phyloP scores from a whole-genome alignment of 73 alveolate genomes.

The Diophrys appendiculata region DNA sequence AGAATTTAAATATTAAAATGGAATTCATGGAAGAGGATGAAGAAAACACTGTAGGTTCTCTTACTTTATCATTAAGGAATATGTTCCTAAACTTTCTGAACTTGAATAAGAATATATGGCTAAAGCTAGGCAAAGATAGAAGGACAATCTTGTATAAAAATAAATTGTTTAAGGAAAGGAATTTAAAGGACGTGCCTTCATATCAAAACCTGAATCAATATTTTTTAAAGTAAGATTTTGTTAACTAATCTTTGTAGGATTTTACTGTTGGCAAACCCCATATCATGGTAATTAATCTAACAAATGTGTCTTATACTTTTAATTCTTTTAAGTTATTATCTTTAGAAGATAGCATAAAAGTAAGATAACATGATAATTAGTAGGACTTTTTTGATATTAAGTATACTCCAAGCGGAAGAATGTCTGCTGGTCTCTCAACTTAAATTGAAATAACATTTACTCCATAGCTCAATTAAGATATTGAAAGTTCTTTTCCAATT shows the following conservation, averaged over 20 bases:
- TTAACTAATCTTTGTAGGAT: no score
- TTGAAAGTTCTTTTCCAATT: slow-evolving; percentile 81
- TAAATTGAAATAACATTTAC: slow-evolving; percentile 89
- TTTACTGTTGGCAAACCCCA: not conserved
- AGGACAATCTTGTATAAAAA: slow-evolving; percentile 82
- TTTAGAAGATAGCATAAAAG: slow-evolving; percentile 25
- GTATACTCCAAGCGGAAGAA: slow-evolving; percentile 95
- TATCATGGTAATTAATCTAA: not conserved
- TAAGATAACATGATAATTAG: not conserved
- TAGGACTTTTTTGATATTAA: slow-evolving; percentile 91
- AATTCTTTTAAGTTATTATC: slow-evolving; percentile 19
- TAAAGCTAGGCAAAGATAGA: slow-evolving; percentile 82
- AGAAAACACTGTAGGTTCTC: not conserved
- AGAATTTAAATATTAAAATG: not conserved
- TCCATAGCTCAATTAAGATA: slow-evolving; percentile 93
- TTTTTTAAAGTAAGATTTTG: slow-evolving; percentile 94
- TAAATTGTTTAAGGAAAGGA: slow-evolving; percentile 89
- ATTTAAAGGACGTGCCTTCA: slow-evolving; percentile 93
- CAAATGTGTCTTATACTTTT: not conserved
- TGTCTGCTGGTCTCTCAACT: slow-evolving; percentile 98
- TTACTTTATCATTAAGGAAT: no score
- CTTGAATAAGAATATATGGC: slow-evolving; percentile 74
- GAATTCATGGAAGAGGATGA: not conserved
- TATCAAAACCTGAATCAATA: slow-evolving; percentile 93
- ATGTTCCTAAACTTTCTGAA: slow-evolving; percentile 64